A percentile compares a stretch with the other conserved stretches of the same genome.
phyloP scores from a whole-genome alignment of 2,329 filamentous ascomycete genomes.

The Colletotrichum liriopes region DNA sequence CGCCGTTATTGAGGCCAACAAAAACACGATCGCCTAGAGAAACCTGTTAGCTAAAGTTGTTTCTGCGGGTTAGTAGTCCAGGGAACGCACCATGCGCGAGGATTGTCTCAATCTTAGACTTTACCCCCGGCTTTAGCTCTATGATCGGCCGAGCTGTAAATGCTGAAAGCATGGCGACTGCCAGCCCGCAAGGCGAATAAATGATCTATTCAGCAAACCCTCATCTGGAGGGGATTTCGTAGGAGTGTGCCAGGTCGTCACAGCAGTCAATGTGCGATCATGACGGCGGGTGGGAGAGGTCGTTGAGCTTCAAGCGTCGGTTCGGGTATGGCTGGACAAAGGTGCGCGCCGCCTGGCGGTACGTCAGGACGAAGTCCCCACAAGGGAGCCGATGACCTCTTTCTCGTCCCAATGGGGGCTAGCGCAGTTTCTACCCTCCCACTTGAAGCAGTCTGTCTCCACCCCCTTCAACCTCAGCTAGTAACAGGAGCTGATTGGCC shows the following conservation, averaged over 20 bases:
- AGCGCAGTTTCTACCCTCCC: slow-evolving; percentile 23
- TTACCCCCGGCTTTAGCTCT: slow-evolving; percentile 96
- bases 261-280: slow-evolving; percentile 31
- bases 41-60: slow-evolving; percentile 27
- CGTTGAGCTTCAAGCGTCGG: slow-evolving; percentile 27
- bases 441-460: slow-evolving; percentile 28
- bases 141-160: slow-evolving; percentile 97
- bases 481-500: slow-evolving; percentile 28
- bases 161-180: slow-evolving; percentile 88
- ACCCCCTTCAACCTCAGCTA: slow-evolving; percentile 24
- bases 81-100: slow-evolving; percentile 81
- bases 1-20: slow-evolving; percentile 91
- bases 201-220: slow-evolving; percentile 19
- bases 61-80: neutral
- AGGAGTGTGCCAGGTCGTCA: slow-evolving; percentile 9
- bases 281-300: slow-evolving; percentile 30
- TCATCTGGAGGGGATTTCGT: slow-evolving; percentile 32
- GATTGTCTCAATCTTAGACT: slow-evolving; percentile 96
- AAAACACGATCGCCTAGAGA: slow-evolving; percentile 85
- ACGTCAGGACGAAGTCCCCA: slow-evolving; percentile 41
- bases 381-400: slow-evolving; percentile 41
- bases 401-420: slow-evolving; percentile 7
- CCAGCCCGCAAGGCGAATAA: slow-evolving; percentile 56
- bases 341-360: slow-evolving; percentile 27
- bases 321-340: slow-evolving; percentile 36